These are phyloP conservation scores for Noccaea caerulescens DNA, from an alignment of 345 rosid genomes.

Conservation along the genomic window DNA sequence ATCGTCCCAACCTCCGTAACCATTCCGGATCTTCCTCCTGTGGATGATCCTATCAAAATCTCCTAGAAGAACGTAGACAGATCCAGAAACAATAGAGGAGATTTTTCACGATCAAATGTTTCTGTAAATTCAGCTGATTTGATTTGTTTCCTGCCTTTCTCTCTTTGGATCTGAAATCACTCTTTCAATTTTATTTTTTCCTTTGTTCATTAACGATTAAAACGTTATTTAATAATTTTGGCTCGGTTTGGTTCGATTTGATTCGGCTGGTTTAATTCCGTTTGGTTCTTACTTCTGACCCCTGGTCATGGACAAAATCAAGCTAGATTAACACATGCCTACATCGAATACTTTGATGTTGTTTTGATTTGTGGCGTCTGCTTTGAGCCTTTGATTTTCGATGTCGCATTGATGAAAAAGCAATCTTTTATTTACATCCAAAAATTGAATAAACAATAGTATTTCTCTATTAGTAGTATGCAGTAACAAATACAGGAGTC, in stretches of 20 bases:
- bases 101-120: constrained; percentile 25
- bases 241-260: no score
- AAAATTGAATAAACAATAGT: constrained; percentile 6
- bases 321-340: neutral
- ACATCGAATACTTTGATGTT: neutral
- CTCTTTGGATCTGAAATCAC: constrained; percentile 27
- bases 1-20: constrained; percentile 57
- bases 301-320: no score
- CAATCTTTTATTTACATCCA: constrained; percentile 26
- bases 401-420: neutral
- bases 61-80: neutral
- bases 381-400: neutral
- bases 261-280: no score
- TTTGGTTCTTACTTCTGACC: no score
- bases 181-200: neutral
- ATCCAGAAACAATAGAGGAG: constrained; percentile 24
- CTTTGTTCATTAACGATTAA: no score
- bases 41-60: constrained; percentile 11
- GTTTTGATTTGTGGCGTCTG: neutral
- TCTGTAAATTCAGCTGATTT: constrained; percentile 15
- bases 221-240: no score
- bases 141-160: neutral
- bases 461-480: neutral
- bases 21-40: constrained; percentile 13
- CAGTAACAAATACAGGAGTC: neutral